Conservation (phyloP, 1,139 yeast species). For the Candida albicans region DNA sequence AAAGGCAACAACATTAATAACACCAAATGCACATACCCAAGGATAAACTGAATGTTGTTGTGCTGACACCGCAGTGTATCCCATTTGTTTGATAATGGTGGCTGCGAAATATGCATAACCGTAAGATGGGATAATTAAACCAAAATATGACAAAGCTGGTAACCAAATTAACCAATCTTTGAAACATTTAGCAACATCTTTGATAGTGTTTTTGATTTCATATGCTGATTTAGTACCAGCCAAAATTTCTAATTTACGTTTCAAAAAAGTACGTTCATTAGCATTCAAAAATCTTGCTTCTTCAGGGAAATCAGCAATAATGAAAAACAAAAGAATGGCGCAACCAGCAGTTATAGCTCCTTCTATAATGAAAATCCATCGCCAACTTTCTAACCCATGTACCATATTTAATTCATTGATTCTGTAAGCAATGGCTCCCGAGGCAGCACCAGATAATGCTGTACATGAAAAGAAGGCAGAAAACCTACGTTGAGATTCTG, state of each 20-base stretch:
- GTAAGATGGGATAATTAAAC: constrained; percentile 64
- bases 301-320: constrained; percentile 50
- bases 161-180: constrained; percentile 52
- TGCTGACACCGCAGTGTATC: constrained; percentile 61
- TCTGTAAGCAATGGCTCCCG: constrained; percentile 45
- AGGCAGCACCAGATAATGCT: constrained; percentile 43
- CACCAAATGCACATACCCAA: constrained; percentile 64
- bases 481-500: constrained; percentile 68
- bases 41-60: constrained; percentile 73
- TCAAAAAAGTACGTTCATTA: constrained; percentile 49
- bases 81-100: constrained; percentile 56
- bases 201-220: constrained; percentile 45
- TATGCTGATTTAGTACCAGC: constrained; percentile 55
- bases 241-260: constrained; percentile 53
- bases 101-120: constrained; percentile 74
- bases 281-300: constrained; percentile 51
- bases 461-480: constrained; percentile 59
- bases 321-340: constrained; percentile 57
- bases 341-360: constrained; percentile 68
- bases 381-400: constrained; percentile 56
- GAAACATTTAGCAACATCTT: constrained; percentile 43
- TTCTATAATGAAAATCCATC: constrained; percentile 73
- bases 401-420: constrained; percentile 40
- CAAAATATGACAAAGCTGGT: constrained; percentile 62
- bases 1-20: constrained; percentile 48